Percentiles rank a stretch among this genome's conserved stretches.
Conservation (phyloP, 306 rosid species). For the Chamaecrista fasciculata region DNA sequence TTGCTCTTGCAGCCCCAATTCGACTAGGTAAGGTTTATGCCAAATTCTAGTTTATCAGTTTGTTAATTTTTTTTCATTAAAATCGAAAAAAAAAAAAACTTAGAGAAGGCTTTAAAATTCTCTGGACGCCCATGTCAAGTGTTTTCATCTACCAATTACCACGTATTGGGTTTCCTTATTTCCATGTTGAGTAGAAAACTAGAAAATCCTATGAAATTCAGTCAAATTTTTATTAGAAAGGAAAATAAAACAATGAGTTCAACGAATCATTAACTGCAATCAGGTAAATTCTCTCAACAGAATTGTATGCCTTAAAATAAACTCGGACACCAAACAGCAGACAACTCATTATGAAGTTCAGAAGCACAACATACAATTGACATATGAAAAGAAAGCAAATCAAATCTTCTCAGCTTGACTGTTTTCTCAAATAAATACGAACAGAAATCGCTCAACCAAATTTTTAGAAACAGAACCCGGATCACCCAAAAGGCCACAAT, state of each 20-base stretch:
- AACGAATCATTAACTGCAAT: not conserved
- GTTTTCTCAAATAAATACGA: not conserved
- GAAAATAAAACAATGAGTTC: not conserved
- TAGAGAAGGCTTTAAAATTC: too few relatives aligned
- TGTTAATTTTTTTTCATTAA: too few relatives aligned
- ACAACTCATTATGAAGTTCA: not conserved
- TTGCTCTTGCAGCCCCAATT: too few relatives aligned
- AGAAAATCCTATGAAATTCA: too few relatives aligned
- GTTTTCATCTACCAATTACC: too few relatives aligned
- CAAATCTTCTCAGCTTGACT: not conserved
- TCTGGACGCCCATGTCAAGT: too few relatives aligned
- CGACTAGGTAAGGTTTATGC: too few relatives aligned
- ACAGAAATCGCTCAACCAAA: not conserved
- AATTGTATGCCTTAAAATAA: not conserved
- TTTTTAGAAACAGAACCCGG: slow-evolving; percentile 12
- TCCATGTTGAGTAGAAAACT: too few relatives aligned
- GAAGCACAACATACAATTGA: not conserved
- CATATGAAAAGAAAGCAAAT: not conserved
- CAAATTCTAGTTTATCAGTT: too few relatives aligned
- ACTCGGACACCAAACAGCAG: not conserved
- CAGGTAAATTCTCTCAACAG: not conserved
- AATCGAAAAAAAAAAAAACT: too few relatives aligned
- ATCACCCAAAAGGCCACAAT: not conserved
- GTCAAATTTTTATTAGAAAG: not conserved
- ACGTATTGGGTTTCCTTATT: too few relatives aligned